Evolutionary conservation across 306 rosid genomes (phyloP).

Genomic region (Pyrus pyrifolia): DNA sequence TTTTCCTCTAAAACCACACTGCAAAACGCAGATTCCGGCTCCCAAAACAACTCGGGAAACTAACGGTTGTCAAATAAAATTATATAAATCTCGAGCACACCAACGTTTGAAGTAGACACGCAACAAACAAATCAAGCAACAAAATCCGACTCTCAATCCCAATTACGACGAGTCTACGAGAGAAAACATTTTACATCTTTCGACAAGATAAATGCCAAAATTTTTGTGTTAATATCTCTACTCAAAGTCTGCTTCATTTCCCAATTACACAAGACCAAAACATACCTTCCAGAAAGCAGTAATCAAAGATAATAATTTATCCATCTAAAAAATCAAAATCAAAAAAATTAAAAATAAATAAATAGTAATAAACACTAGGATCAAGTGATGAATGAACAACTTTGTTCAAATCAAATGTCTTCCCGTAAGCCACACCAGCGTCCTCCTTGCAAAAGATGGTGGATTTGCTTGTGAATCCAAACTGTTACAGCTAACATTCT

Average conservation of each 20-base stretch:
- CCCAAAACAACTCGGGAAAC: too few species aligned
- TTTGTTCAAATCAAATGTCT: slow-evolving; percentile 58
- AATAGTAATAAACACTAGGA: slow-evolving; percentile 35
- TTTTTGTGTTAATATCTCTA: slow-evolving; percentile 18
- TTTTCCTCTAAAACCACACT: too few species aligned
- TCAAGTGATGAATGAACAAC: slow-evolving; percentile 63
- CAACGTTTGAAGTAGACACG: too few species aligned
- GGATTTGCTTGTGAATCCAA: slow-evolving; percentile 69
- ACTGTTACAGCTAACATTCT: slow-evolving; percentile 59
- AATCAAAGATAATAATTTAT: slow-evolving; percentile 14
- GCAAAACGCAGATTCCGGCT: too few species aligned
- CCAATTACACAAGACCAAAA: slow-evolving; percentile 23
- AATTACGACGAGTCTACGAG: not conserved
- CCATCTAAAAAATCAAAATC: not conserved
- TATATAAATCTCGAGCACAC: too few species aligned
- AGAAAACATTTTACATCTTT: slow-evolving; percentile 6
- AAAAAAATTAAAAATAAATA: not conserved
- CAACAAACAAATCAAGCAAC: too few species aligned
- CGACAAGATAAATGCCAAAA: slow-evolving; percentile 15
- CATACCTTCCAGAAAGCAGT: slow-evolving; percentile 12
- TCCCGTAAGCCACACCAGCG: slow-evolving; percentile 86
- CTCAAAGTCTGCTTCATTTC: slow-evolving; percentile 17
- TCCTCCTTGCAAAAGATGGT: slow-evolving; percentile 82
- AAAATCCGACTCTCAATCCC: too few species aligned
- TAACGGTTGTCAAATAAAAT: too few species aligned